Percentiles rank a stretch among this genome's conserved stretches.
phyloP scores from a whole-genome alignment of 768 basidiomycete genomes.

The Boletus edulis region DNA sequence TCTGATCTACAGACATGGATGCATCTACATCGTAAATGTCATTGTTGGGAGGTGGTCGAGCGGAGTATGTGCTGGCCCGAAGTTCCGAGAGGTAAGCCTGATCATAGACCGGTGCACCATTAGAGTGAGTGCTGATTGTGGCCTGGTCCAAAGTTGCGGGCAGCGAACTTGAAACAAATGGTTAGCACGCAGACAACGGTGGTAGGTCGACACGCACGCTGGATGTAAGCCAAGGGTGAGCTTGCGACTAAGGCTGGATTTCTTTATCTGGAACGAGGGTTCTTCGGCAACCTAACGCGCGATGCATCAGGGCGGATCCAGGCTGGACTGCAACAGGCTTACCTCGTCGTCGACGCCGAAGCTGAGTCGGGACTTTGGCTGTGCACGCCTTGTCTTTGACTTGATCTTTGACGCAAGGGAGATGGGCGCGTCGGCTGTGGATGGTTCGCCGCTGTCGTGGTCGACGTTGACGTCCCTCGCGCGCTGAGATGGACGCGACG shows the following conservation, averaged over 20 bases:
- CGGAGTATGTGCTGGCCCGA: conserved; percentile 69
- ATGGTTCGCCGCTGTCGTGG: conserved; percentile 24
- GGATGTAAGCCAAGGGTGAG: conserved; percentile 55
- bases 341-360: conserved; percentile 76
- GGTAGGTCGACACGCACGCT: conserved; percentile 35
- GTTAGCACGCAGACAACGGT: conserved; percentile 4
- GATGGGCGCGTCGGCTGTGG: conserved; percentile 46
- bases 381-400: conserved; percentile 65
- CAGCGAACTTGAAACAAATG: conserved; percentile 31
- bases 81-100: conserved; percentile 72
- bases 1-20: conserved; percentile 42
- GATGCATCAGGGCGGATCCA: conserved; percentile 27
- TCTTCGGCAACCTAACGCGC: conserved; percentile 49
- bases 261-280: conserved; percentile 77
- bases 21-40: conserved; percentile 49
- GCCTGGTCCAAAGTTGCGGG: conserved; percentile 55
- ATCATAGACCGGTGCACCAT: conserved; percentile 64
- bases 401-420: conserved; percentile 65
- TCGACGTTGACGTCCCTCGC: conserved; percentile 37
- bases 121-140: conserved; percentile 42
- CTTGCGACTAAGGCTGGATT: conserved; percentile 72
- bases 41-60: conserved; percentile 43
- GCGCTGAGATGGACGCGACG: conserved; percentile 39
- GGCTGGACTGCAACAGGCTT: conserved; percentile 20
- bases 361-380: conserved; percentile 67